Conservation (phyloP, 1,284 basidiomycete species). For the Rhodofomes roseus region DNA sequence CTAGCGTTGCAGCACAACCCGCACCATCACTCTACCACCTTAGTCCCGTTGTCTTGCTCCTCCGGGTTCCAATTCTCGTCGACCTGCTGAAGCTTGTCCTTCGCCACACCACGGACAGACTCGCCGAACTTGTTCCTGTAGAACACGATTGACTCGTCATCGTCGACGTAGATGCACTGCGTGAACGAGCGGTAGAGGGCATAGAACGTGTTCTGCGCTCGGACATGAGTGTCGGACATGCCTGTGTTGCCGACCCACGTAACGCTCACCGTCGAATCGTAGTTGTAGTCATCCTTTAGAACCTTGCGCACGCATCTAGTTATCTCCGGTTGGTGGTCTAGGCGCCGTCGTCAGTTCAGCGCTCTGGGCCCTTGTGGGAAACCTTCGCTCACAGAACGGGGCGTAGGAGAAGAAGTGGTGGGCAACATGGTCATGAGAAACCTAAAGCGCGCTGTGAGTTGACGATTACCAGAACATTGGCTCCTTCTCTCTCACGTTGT, state of each 20-base stretch:
- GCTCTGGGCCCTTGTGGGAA: background rate
- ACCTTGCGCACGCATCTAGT: constrained; percentile 27
- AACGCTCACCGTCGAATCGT: constrained; percentile 42
- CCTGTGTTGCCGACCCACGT: constrained; percentile 15
- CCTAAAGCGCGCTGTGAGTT: constrained; percentile 20
- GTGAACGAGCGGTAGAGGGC: constrained; percentile 36
- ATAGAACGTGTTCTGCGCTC: constrained; percentile 27
- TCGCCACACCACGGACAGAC: constrained; percentile 19
- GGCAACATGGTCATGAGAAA: constrained; percentile 37
- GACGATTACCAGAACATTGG: background rate
- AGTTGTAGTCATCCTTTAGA: constrained; percentile 34
- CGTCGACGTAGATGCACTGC: constrained; percentile 61
- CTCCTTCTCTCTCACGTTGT: constrained; percentile 32
- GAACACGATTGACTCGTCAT: constrained; percentile 73
- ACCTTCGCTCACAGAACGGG: constrained; percentile 28
- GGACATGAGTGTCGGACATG: background rate
- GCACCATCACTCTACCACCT: background rate
- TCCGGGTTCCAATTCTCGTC: constrained; percentile 19
- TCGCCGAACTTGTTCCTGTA: constrained; percentile 67
- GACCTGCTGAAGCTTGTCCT: constrained; percentile 12
- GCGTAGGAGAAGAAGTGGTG: constrained; percentile 38
- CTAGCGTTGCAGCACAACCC: background rate
- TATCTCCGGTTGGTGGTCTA: constrained; percentile 31
- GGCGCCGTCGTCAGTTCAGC: constrained; percentile 21
- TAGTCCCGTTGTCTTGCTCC: constrained; percentile 13